Percentiles rank a stretch among this genome's conserved stretches.
These are phyloP conservation scores for Umbelopsis sp. DNA, from an alignment of 192 early-diverging fungal genomes.

Conservation along the genomic window DNA sequence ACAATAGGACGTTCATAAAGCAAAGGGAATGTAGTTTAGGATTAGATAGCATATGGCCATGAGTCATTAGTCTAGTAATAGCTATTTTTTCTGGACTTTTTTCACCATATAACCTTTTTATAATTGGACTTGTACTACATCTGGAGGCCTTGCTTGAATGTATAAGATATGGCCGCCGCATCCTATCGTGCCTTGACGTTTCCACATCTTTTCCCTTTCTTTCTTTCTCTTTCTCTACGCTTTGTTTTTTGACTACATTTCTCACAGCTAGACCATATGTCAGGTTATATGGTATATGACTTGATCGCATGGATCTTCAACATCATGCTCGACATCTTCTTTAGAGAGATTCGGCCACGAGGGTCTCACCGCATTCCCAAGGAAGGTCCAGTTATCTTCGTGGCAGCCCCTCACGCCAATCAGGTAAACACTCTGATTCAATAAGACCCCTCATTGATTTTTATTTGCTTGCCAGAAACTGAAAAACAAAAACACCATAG, in stretches of 20 bases:
- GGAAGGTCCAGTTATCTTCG: conserved; percentile 93
- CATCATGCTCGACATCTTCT: conserved; percentile 75
- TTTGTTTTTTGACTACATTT: not conserved
- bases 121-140: no score
- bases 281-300: conserved; percentile 57
- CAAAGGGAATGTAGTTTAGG: no score
- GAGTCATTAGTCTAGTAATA: no score
- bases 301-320: conserved; percentile 67
- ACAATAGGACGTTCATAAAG: no score
- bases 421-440: conserved; percentile 50
- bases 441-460: not conserved
- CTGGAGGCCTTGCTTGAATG: no score
- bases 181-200: not conserved
- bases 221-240: not conserved
- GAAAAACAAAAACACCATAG: conserved; percentile 42
- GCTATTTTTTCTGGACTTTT: no score
- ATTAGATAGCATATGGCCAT: no score
- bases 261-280: not conserved
- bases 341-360: conserved; percentile 86
- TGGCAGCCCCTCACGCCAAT: conserved; percentile 79
- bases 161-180: not conserved
- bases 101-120: no score
- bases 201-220: conserved; percentile 2
- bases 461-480: conserved; percentile 1
- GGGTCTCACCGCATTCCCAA: conserved; percentile 83